Conservation (phyloP, 192 early-diverging fungal genomes). For the Coemansia sp. region DNA sequence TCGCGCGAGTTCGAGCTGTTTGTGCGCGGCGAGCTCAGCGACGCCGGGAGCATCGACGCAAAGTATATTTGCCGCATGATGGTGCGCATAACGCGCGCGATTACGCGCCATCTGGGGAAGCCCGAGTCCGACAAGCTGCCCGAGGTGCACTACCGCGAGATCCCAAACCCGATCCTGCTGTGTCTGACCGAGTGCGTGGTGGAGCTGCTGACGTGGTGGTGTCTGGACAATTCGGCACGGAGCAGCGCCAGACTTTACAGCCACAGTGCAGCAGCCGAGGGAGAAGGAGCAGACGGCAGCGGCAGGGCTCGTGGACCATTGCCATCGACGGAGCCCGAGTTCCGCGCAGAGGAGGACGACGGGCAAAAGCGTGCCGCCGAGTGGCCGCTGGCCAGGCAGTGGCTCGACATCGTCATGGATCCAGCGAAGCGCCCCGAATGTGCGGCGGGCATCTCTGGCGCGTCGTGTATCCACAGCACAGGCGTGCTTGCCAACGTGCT, state of each 20-base stretch:
- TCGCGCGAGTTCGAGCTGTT: constrained; percentile 48
- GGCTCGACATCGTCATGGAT: constrained; percentile 47
- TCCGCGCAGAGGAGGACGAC: constrained; percentile 34
- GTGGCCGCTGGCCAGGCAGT: constrained; percentile 36
- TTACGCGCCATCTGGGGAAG: constrained; percentile 35
- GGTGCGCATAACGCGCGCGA: constrained; percentile 29
- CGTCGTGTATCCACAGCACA: constrained; percentile 45
- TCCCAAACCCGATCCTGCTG: constrained; percentile 49
- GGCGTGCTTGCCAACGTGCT: constrained; percentile 51
- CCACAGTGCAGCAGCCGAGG: neutral
- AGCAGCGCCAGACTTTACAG: constrained; percentile 16
- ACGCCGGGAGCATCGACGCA: constrained; percentile 22
- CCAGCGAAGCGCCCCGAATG: constrained; percentile 16
- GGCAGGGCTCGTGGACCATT: neutral
- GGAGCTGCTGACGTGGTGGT: constrained; percentile 57
- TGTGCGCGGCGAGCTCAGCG: constrained; percentile 24
- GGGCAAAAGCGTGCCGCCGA: constrained; percentile 17
- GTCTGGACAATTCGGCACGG: constrained; percentile 30
- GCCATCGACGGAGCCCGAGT: constrained; percentile 28
- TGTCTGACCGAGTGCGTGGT: constrained; percentile 42
- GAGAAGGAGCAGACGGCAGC: no score
- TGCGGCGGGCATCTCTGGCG: constrained; percentile 10
- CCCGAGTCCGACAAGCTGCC: constrained; percentile 33
- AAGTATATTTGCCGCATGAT: constrained; percentile 44
- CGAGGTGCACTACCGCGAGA: constrained; percentile 53